phyloP scores from a whole-genome alignment of 345 rosid genomes.

The Euphorbia lathyris region DNA sequence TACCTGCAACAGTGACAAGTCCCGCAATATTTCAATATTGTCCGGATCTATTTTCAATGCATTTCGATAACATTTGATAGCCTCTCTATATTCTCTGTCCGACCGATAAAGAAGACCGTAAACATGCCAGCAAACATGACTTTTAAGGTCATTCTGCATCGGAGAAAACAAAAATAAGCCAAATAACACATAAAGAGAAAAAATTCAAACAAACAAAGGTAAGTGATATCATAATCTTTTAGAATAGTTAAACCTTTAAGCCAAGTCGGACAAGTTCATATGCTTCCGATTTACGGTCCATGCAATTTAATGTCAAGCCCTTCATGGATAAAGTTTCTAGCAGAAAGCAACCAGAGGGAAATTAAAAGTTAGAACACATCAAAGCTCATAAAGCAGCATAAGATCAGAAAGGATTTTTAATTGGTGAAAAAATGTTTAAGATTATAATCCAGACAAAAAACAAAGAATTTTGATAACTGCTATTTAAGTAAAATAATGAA shows the following conservation, averaged over 20 bases:
- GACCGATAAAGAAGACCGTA: constrained; percentile 97
- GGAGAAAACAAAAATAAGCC: constrained; percentile 20
- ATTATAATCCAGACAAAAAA: background rate
- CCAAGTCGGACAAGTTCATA: constrained; percentile 96
- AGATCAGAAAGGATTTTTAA: background rate
- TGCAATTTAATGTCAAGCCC: constrained; percentile 94
- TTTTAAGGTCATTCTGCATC: constrained; percentile 93
- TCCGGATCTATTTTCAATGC: constrained; percentile 96
- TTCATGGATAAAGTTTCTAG: constrained; percentile 98
- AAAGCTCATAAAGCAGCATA: background rate
- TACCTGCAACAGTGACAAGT: constrained; percentile 96
- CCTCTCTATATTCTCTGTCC: constrained; percentile 98
- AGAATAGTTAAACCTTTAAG: constrained; percentile 60
- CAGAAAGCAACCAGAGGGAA: constrained; percentile 9
- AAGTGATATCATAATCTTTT: constrained; percentile 2
- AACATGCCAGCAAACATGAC: constrained; percentile 99
- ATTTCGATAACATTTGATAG: constrained; percentile 95
- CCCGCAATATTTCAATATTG: constrained; percentile 93
- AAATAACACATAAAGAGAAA: constrained; percentile 2
- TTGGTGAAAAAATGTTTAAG: background rate
- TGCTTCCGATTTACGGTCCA: constrained; percentile 98
- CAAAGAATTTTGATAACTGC: background rate
- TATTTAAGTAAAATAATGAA: background rate
- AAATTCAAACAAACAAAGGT: background rate
- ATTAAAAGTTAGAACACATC: background rate